Conservation (phyloP, 2,329 filamentous ascomycete species). For the Aspergillus ruber region DNA sequence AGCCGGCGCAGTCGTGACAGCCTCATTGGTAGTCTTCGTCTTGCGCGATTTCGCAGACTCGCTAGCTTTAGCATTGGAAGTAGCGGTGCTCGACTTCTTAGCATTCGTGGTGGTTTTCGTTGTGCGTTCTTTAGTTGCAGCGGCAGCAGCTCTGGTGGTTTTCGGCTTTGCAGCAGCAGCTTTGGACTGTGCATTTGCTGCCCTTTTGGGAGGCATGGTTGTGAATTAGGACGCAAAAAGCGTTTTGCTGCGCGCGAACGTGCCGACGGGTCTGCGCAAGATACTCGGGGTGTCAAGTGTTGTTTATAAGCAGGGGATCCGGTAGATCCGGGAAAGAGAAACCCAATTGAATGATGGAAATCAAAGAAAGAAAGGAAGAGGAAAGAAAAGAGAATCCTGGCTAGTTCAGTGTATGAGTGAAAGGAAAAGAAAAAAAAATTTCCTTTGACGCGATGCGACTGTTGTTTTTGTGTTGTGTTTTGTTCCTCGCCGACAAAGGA, state of each 20-base stretch:
- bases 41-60: constrained; percentile 12
- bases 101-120: constrained; percentile 14
- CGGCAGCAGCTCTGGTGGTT: constrained; percentile 4
- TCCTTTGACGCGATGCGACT: not conserved
- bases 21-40: constrained; percentile 12
- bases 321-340: not conserved
- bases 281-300: too few species aligned
- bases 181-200: constrained; percentile 11
- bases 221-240: not conserved
- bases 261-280: not conserved
- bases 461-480: constrained; percentile 1
- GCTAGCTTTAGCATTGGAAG: constrained; percentile 1
- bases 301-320: too few species aligned
- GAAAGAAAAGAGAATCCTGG: constrained; percentile 1
- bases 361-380: constrained; percentile 1
- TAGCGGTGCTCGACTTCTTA: constrained; percentile 12
- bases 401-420: constrained; percentile 1
- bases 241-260: not conserved
- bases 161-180: constrained; percentile 10
- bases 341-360: not conserved
- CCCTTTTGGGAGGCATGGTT: constrained; percentile 27
- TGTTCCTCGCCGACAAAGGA: not conserved
- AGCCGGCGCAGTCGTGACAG: constrained; percentile 7
- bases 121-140: constrained; percentile 12
- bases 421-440: not conserved